Conservation (phyloP, 2,329 filamentous ascomycete genomes). For the Colletotrichum sp. region DNA sequence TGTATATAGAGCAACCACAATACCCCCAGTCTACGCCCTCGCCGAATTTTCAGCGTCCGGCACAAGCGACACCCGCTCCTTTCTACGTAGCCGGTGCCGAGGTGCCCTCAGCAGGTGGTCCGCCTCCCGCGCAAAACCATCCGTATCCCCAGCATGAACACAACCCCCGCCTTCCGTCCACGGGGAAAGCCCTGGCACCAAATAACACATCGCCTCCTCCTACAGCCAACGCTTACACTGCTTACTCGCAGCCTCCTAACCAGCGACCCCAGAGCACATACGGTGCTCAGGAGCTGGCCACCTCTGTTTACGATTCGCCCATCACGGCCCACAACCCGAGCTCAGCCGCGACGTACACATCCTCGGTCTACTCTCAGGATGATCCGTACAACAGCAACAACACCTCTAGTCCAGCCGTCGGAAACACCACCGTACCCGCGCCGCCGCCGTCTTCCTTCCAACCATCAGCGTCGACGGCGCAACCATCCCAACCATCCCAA, state of each 20-base stretch:
- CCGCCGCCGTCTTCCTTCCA: conserved; percentile 23
- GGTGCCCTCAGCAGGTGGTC: conserved; percentile 45
- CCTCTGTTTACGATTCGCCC: conserved; percentile 78
- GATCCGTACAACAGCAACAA: conserved; percentile 54
- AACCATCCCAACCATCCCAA: conserved; percentile 24
- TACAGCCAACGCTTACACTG: conserved; percentile 51
- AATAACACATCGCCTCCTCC: conserved; percentile 58
- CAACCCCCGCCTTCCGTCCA: conserved; percentile 53
- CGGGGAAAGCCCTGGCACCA: conserved; percentile 53
- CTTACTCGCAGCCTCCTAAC: conserved; percentile 50
- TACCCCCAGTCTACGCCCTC: conserved; percentile 54
- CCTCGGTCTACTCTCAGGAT: conserved; percentile 54
- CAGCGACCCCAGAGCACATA: conserved; percentile 72
- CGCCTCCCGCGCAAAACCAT: conserved; percentile 38
- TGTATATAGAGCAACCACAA: conserved; percentile 43
- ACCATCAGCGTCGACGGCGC: conserved; percentile 22
- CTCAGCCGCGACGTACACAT: conserved; percentile 47
- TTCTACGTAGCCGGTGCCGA: conserved; percentile 71
- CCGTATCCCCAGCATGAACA: conserved; percentile 56
- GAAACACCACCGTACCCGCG: conserved; percentile 32
- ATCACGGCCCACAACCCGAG: conserved; percentile 58
- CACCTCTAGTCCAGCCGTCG: conserved; percentile 29
- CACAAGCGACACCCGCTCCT: conserved; percentile 56
- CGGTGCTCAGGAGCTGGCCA: conserved; percentile 78
- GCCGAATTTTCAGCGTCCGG: conserved; percentile 60